Base-by-base conservation (phyloP, 352 stramenopile genomes). In the Pythium dissimile region DNA sequence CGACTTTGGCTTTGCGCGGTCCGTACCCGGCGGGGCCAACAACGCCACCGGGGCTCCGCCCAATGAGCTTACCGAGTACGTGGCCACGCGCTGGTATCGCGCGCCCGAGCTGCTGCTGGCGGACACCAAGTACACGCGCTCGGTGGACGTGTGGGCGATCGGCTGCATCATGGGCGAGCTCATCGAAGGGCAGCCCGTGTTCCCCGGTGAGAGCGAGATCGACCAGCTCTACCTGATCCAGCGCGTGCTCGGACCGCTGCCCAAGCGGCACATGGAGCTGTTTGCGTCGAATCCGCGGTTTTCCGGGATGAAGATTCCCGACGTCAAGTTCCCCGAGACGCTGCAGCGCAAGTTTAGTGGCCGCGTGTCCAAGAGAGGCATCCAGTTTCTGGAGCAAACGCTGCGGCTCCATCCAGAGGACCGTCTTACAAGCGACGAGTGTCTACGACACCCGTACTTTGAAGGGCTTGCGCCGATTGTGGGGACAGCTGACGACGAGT, bases 191-290 rank as follows among this genome's bases (percentile, higher is more conserved):
- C 89, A 98, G 63, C 97, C 97, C 5, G 83, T 99, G 49, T 99
- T 99, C 68, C 96, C 97, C 4, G 97, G 97, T n/a, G 96, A 98
- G 66, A 99, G 89, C 31, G 96, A 98, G 52, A 98, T 99, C 18
- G 97, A 99, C 64, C 97, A 99, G 82, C 78, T 99, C 3, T 98
- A 99, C 18, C 86, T 99, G 69, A 99, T 99, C 57, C 98, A 99
- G 67, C 98, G 99, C 66, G 80, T 99, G 41, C 80, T 99, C 10
- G 97, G 97, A 1, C 98, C 97, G 41, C 93, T 98, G 15, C 91
- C 91, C n/a, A 84, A 92, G 59, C 83, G 80, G 4, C 91, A 98
- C 57, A 91, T 93, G 75, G 83, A 97, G 62, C 66, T 97, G 2
- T 98, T 98, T 56, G 72, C 93, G 35, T 72, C 76, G 18, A 98